Base-by-base conservation (phyloP, 768 basidiomycete genomes). In the Jaapia argillacea region DNA sequence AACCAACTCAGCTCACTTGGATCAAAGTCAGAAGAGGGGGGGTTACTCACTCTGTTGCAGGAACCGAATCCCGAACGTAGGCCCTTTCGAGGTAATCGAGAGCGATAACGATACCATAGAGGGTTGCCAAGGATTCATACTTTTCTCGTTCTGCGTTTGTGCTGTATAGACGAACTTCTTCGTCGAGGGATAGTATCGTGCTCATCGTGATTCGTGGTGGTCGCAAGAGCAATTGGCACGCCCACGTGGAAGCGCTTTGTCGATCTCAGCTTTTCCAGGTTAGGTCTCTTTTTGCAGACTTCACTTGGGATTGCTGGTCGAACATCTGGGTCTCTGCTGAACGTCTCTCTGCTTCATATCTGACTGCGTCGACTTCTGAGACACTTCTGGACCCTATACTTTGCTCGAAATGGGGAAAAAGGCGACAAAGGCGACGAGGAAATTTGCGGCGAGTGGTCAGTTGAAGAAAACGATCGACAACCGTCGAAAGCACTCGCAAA, bases 81-180 rank as follows among this genome's bases (percentile, higher is more conserved):
- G 92, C 94, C 33, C 91, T 74, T 60, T 99, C 94, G 20, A 97
- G 81, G 58, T 93, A 97, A 54, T 98, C 92, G 7, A 99, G 68
- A 2, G 85, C 77, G 37, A 93, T 84, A 45, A 96, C 78, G 54
- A 99, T 87, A 5, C 89, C 86, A 54, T 85, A 99, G 4, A 99
- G 69, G 3, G 90, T 98, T 0, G 89, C 85, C 14, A 92, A 70
- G 7, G 85, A 81, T 55, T 85, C 91, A 54, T 82, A 84, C 55
- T 80, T 81, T 58, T 97, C 96, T 40, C 94, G 70, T 55, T 96
- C 91, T 5, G 85, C 72, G 56, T 94, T 94, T 23, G 77, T 88
- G 12, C 74, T 79, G 67, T 88, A 89, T 10, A 96, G 68, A 25
- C 93, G 76, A 5, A 84, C 91, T 59, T 97, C 93, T 72, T 96